Percentiles rank a stretch among this genome's conserved stretches.
Conservation (phyloP, 139 green algal genomes). For the Raphidocelis subcapitata region DNA sequence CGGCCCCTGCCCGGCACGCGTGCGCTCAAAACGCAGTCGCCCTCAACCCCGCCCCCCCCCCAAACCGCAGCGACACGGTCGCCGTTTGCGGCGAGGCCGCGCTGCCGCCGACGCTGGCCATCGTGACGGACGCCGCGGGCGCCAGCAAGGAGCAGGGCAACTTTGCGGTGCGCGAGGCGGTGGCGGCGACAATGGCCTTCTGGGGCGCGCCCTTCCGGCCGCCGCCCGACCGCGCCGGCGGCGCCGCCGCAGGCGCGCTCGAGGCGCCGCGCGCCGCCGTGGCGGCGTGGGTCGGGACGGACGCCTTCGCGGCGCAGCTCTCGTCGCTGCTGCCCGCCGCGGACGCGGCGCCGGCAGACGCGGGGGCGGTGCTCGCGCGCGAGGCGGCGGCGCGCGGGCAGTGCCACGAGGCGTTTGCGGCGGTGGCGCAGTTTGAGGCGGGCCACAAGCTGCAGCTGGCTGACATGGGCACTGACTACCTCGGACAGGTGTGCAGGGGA, state of each 20-base stretch:
- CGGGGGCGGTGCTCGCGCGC: not conserved
- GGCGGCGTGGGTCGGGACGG: constrained; percentile 61
- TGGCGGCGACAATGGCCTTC: constrained; percentile 63
- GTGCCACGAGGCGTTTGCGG: constrained; percentile 52
- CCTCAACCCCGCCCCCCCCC: no score
- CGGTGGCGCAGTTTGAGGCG: constrained; percentile 66
- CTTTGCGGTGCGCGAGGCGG: constrained; percentile 84
- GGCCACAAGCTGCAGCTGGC: constrained; percentile 64
- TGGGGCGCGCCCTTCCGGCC: constrained; percentile 73
- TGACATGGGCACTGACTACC: constrained; percentile 54
- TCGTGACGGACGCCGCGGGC: constrained; percentile 61
- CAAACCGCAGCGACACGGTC: no score
- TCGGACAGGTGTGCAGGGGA: not conserved
- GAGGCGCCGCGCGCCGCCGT: constrained; percentile 49
- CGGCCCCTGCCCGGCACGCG: no score
- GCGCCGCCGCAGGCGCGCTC: constrained; percentile 35
- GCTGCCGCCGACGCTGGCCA: constrained; percentile 34
- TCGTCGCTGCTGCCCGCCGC: constrained; percentile 64
- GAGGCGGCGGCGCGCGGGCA: constrained; percentile 10
- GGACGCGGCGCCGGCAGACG: constrained; percentile 6
- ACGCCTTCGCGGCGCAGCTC: constrained; percentile 56
- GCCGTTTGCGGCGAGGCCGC: not conserved
- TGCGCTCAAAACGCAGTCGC: no score
- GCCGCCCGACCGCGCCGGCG: not conserved
- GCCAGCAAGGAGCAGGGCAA: constrained; percentile 76